phyloP scores from a whole-genome alignment of 768 basidiomycete species.

The Agaricus sinodeliciosus region DNA sequence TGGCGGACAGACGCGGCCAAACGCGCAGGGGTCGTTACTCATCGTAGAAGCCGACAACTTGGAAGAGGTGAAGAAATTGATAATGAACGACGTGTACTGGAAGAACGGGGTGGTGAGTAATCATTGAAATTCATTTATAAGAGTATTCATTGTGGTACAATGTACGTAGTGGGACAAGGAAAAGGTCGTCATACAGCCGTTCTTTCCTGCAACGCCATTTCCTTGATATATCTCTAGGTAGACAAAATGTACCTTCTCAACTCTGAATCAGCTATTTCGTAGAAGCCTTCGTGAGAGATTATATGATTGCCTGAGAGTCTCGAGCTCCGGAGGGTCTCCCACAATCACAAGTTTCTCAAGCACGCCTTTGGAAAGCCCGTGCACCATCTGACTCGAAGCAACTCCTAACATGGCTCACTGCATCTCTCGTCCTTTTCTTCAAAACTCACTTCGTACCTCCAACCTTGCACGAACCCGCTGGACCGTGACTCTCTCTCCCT shows the following conservation, averaged over 20 bases:
- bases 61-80: slow-evolving; percentile 28
- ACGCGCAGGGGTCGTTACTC: slow-evolving; percentile 45
- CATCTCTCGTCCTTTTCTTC: slow-evolving; percentile 14
- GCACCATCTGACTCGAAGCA: not conserved
- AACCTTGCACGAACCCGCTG: slow-evolving; percentile 7
- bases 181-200: slow-evolving; percentile 44
- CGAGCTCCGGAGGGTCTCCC: no score
- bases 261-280: not conserved
- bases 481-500: slow-evolving; percentile 2
- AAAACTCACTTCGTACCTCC: slow-evolving; percentile 6
- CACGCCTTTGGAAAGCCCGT: no score
- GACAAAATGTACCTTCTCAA: not conserved
- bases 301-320: no score
- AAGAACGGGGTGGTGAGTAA: slow-evolving; percentile 32
- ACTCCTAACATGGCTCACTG: slow-evolving; percentile 17
- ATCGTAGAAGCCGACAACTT: slow-evolving; percentile 46
- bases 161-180: slow-evolving; percentile 52
- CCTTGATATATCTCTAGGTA: slow-evolving; percentile 10
- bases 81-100: slow-evolving; percentile 32
- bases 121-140: not conserved
- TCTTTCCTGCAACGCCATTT: slow-evolving; percentile 22
- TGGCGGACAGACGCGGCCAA: slow-evolving; percentile 25
- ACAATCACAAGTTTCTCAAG: no score
- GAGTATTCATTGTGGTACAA: not conserved
- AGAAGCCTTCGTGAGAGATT: no score